Evolutionary conservation across 2,329 filamentous ascomycete genomes (phyloP), one percentile per base, ranked within the genome.

Genomic region (Nothophaeocryptopus gaeumannii): DNA sequence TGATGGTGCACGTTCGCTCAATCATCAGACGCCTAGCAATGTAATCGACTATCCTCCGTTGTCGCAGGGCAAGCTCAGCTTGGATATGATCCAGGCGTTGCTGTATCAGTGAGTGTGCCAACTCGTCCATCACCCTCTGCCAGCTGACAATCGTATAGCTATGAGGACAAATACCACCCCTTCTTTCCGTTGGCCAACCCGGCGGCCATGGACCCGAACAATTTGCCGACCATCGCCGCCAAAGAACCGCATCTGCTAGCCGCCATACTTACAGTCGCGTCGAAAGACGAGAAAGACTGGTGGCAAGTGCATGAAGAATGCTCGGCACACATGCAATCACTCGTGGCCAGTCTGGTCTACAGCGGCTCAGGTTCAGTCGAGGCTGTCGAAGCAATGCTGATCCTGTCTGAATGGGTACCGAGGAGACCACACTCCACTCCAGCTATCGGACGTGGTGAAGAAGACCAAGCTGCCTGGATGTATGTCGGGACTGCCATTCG

Each of bases 381-480:
- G 43, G 64, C 65, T 12, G 64, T 67, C 4, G 65, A 67, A 54
- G 64, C 64, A 1, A 62, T 67, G 54, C 56, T 67, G 14, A 66
- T 67, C 4, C 45, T 67, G 16, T 63, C 64, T 2, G 65, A 67
- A 26, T 67, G 65, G 65, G 61, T 65, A 5, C 64, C 65, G 5
- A 53, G 63, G 33, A 45, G 58, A 26, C 58, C 62, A n/a, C 59
- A 63, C 37, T 58, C 58, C 1, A 59, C 58, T 10, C 53, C 64
- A 11, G 53, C 61, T 5, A 60, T 67, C 16, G 64, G 64, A 1
- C 56, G 62, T 47, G 65, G 64, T 15, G 65, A 67, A 41, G 65
- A 67, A 51, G 65, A 67, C 42, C 59, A 63, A 29, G 60, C 62
- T 8, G 65, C 64, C 2, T 67, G 64, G 65, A 67, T 67, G 64